These are phyloP conservation scores for Quercus glauca DNA, from an alignment of 306 rosid genomes.

Conservation along the genomic window DNA sequence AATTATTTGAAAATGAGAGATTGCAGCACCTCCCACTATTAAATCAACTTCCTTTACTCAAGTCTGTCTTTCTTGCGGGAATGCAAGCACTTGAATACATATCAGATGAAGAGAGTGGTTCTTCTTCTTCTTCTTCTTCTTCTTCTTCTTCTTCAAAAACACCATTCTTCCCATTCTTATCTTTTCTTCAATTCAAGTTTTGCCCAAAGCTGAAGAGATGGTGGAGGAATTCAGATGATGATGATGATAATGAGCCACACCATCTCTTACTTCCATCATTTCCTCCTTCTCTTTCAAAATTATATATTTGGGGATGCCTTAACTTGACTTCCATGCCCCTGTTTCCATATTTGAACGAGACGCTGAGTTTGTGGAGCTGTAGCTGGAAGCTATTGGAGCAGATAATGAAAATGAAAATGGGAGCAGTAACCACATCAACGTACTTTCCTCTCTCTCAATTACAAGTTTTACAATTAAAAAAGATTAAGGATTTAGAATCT, in stretches of 20 bases:
- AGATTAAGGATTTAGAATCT: too few species aligned
- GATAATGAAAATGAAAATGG: too few species aligned
- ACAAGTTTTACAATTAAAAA: rapidly evolving
- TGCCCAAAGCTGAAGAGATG: slow-evolving; percentile 18
- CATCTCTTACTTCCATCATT: background rate
- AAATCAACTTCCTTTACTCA: background rate
- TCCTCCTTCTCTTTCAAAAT: too few species aligned
- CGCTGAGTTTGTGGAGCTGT: rapidly evolving
- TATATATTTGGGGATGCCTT: rapidly evolving
- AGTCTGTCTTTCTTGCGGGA: rapidly evolving
- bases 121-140: too few species aligned
- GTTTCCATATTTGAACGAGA: too few species aligned
- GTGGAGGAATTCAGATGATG: background rate
- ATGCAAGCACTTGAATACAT: slow-evolving; percentile 13
- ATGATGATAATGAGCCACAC: background rate
- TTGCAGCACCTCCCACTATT: background rate
- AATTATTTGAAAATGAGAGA: background rate
- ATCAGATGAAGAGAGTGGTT: background rate
- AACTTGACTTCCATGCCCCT: too few species aligned
- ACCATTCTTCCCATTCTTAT: background rate
- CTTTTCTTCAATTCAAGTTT: background rate
- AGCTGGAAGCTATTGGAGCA: too few species aligned
- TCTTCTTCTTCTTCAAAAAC: too few species aligned
- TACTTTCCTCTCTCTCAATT: too few species aligned
- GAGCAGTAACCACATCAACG: too few species aligned